Conservation (phyloP, 2,329 filamentous ascomycete genomes). For the Ascochyta clinopodiicola region DNA sequence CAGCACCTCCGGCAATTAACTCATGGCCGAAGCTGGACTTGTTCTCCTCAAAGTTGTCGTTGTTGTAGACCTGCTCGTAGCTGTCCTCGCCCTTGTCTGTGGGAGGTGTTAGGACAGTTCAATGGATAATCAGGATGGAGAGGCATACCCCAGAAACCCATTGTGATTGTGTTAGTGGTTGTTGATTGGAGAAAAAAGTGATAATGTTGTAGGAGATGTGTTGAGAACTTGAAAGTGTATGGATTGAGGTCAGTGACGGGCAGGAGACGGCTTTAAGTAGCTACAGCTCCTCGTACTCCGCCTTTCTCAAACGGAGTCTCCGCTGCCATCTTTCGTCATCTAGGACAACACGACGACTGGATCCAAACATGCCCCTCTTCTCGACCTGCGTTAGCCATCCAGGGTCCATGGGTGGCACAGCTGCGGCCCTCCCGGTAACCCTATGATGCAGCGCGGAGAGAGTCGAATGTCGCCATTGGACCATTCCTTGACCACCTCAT, state of each 20-base stretch:
- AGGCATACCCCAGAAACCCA: conserved; percentile 54
- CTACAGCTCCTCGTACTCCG: conserved; percentile 3
- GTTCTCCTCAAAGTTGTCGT: conserved; percentile 57
- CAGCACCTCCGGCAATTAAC: conserved; percentile 74
- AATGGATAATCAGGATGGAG: not conserved
- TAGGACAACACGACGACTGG: conserved; percentile 12
- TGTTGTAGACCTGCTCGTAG: conserved; percentile 63
- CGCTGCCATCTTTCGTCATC: conserved; percentile 22
- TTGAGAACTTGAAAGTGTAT: not conserved
- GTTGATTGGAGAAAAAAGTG: not conserved
- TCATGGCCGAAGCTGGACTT: conserved; percentile 74
- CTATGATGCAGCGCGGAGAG: conserved; percentile 23
- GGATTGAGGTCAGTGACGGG: not conserved
- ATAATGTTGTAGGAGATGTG: not conserved
- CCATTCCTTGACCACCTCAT: not conserved
- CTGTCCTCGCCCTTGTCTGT: conserved; percentile 60
- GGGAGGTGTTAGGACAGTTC: conserved; percentile 1
- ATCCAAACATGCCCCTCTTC: conserved; percentile 23
- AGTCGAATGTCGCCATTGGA: conserved; percentile 23
- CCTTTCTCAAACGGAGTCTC: conserved; percentile 2
- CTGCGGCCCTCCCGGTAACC: conserved; percentile 3
- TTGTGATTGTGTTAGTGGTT: conserved; percentile 33
- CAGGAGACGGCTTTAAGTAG: conserved; percentile 23
- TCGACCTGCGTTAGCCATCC: conserved; percentile 24
- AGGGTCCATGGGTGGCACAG: conserved; percentile 34